Evolutionary conservation across 2,329 filamentous ascomycete genomes (phyloP), one percentile per base, ranked within the genome.

Genomic region (Elsinoe australis): DNA sequence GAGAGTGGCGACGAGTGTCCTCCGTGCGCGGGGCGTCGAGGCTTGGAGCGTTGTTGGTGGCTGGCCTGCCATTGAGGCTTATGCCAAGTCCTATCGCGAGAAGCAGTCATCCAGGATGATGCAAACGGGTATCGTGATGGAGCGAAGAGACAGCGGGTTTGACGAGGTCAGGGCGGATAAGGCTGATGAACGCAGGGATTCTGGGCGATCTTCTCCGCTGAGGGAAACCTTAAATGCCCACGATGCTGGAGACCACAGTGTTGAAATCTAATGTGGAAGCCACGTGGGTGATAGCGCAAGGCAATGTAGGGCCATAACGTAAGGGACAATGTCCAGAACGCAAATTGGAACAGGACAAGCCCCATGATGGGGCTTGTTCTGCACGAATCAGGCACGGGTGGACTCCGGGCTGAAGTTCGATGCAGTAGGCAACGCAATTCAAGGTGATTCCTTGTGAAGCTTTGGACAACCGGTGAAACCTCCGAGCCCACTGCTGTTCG

Each of bases 1-100:
- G 3, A 66, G 76, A 0, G 67, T 79, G 4, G 75, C 74, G 2
- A 72, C 72, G 2, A 76, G 73, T 47, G 67, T 79, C 2, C 57
- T 79, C 39, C 64, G 74, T 4, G 73, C 71, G 0, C 74, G 72
- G 52, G 73, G 70, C 4, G n/a, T 44, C 2, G 39, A 44, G 26
- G 39, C 39, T 4, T 44, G 39, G 39, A 44, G 28, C 31, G 39
- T 44, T 12, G 39, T 24, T 17, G 39, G 39, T 7, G 39, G 39
- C 14, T 44, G 39, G 39, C 29, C 39, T 10, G 39, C 39, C 9
- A 31, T 44, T n/a, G 39, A 44, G 26, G 26, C 29, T 9, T 44
- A 44, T 44, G 39, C 39, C 39, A 44, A 44, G 26, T 29, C 24
- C n/a, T 44, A 44, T 17, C 22, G 39, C 10, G 39, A 44, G 39